These are phyloP conservation scores for Thraustochytrium sp. DNA, from an alignment of 352 stramenopile genomes.

Conservation along the genomic window DNA sequence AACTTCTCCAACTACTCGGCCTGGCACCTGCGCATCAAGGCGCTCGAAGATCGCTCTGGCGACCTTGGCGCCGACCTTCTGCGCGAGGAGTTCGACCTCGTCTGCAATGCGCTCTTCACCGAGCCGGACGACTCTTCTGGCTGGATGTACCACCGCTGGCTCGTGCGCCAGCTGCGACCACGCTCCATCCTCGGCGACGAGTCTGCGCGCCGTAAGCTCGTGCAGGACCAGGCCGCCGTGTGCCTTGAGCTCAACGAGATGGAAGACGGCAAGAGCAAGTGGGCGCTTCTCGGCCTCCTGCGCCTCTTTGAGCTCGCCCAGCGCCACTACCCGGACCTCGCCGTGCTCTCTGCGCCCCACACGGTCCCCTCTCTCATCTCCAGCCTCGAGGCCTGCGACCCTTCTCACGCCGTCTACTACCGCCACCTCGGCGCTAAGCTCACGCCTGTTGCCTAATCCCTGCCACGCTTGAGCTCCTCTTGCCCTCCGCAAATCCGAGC, in stretches of 20 bases:
- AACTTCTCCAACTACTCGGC: constrained; percentile 99
- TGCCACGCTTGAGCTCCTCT: too few species aligned
- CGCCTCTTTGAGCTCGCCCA: background rate
- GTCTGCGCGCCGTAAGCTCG: background rate
- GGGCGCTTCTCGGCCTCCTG: background rate
- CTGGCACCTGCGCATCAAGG: constrained; percentile 60
- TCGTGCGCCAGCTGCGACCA: constrained; percentile 18
- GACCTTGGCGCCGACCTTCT: constrained; percentile 40
- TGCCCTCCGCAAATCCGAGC: too few species aligned
- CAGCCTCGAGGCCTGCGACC: background rate
- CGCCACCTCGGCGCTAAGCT: background rate
- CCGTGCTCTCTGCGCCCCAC: background rate
- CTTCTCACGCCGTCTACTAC: background rate
- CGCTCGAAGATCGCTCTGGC: background rate
- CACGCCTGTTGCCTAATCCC: too few species aligned
- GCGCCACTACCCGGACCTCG: background rate
- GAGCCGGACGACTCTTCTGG: constrained; percentile 96
- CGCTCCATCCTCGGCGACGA: background rate
- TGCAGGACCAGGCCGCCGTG: background rate
- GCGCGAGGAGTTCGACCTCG: constrained; percentile 67
- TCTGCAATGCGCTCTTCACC: constrained; percentile 93
- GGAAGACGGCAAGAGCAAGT: background rate
- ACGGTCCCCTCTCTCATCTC: background rate
- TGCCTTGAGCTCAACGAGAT: constrained; percentile 11
- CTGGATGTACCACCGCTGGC: constrained; percentile 87